Evolutionary conservation across 345 rosid species (phyloP).

Genomic region (sweet orange (Citrus sinensis)): DNA sequence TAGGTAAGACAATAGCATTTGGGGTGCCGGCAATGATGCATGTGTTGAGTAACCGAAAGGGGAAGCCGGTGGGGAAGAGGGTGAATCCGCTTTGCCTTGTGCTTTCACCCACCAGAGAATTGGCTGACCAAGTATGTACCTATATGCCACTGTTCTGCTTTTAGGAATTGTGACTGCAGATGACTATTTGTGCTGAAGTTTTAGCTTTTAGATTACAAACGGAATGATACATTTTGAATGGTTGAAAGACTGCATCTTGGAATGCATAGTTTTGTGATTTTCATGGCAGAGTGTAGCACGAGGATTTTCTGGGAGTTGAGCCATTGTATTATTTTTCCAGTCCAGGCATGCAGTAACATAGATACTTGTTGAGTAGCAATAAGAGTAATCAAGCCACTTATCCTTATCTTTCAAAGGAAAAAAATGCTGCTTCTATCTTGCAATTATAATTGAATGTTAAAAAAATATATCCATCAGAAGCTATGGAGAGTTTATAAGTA

Average conservation of each 20-base stretch:
- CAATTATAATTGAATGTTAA: not conserved
- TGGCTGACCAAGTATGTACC: conserved; percentile 80
- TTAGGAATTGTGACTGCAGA: not conserved
- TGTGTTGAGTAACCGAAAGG: conserved; percentile 65
- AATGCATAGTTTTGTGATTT: not conserved
- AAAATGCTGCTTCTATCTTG: not conserved
- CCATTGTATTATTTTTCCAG: not conserved
- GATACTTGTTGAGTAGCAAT: not conserved
- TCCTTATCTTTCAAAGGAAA: not conserved
- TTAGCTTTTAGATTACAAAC: not conserved
- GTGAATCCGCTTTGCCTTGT: conserved; percentile 79
- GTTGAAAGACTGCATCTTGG: not conserved
- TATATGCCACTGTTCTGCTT: not conserved
- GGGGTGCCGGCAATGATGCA: conserved; percentile 91
- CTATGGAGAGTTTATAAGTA: not conserved
- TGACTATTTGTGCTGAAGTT: not conserved
- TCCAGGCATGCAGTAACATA: not conserved
- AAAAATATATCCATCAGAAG: not conserved
- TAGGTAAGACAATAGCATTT: conserved; percentile 91
- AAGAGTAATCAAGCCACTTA: not conserved
- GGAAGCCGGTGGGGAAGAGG: conserved; percentile 38
- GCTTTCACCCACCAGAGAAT: conserved; percentile 93
- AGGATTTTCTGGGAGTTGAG: not conserved
- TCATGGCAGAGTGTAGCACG: not conserved
- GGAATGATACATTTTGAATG: not conserved